Percentiles rank a stretch among this genome's conserved stretches.
These are phyloP conservation scores for Rhododendron kiyosumense DNA, from an alignment of 148 eudicot species.

Conservation along the genomic window DNA sequence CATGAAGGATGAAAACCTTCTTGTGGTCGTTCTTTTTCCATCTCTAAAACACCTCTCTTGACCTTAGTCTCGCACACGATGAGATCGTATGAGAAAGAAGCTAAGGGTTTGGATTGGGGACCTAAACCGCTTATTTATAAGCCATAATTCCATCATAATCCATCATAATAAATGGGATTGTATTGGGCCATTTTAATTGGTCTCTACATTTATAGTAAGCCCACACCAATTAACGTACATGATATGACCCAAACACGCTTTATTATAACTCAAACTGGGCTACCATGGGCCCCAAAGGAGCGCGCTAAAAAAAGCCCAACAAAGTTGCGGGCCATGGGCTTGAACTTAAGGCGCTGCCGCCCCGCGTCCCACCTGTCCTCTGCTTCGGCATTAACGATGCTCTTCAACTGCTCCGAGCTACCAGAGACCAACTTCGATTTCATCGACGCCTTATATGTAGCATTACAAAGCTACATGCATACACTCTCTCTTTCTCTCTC, in stretches of 20 bases:
- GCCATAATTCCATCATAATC: too few species aligned
- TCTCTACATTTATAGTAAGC: too few species aligned
- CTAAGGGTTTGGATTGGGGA: too few species aligned
- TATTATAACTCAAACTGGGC: background rate
- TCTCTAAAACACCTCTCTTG: too few species aligned
- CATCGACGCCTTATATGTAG: conserved; percentile 1
- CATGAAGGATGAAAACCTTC: background rate
- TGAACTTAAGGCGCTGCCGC: background rate
- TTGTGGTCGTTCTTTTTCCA: background rate
- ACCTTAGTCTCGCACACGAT: background rate
- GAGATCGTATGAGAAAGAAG: background rate
- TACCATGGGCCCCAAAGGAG: background rate
- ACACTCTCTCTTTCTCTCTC: background rate
- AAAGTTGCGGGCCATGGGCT: background rate
- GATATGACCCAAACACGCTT: too few species aligned
- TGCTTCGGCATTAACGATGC: conserved; percentile 17
- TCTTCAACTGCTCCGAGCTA: conserved; percentile 16
- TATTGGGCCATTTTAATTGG: too few species aligned
- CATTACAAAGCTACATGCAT: background rate
- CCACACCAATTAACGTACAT: too few species aligned
- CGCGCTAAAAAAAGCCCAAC: background rate
- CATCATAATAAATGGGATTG: too few species aligned
- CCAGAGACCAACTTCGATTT: conserved; percentile 11
- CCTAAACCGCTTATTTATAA: too few species aligned
- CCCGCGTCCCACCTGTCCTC: background rate